Evolutionary conservation across 495 filamentous ascomycete species (phyloP).

Genomic region (Aspergillus indologenus): DNA sequence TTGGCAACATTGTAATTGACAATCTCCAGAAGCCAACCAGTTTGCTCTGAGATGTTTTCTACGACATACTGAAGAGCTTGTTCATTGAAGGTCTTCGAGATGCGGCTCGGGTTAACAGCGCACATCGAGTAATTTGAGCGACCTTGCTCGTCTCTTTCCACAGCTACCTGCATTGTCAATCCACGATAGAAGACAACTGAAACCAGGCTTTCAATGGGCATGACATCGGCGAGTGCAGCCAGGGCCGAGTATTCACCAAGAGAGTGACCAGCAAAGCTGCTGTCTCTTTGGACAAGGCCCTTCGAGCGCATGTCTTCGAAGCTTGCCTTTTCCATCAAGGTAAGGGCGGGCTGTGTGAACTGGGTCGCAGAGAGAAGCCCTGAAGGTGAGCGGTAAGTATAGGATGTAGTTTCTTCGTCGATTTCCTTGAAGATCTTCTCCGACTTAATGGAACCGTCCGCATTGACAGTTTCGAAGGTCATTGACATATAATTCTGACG

Average conservation of each 20-base stretch:
- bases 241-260: slow-evolving; percentile 98
- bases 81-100: slow-evolving; percentile 97
- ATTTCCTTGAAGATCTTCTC: slow-evolving; percentile 99
- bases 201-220: slow-evolving; percentile 97
- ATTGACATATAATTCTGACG: slow-evolving; percentile 99
- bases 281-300: slow-evolving; percentile 92
- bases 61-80: slow-evolving; percentile 93
- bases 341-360: slow-evolving; percentile 96
- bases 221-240: slow-evolving; percentile 94
- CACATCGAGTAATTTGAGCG: slow-evolving; percentile 99
- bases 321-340: slow-evolving; percentile 98
- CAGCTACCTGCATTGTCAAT: slow-evolving; percentile 98
- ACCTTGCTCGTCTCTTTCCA: slow-evolving; percentile 89
- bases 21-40: slow-evolving; percentile 93
- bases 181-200: slow-evolving; percentile 99
- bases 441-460: slow-evolving; percentile 89
- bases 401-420: slow-evolving; percentile 83
- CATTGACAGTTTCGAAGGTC: slow-evolving; percentile 94
- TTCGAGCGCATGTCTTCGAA: slow-evolving; percentile 99
- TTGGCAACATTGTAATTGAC: slow-evolving; percentile 99
- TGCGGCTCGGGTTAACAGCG: slow-evolving; percentile 94
- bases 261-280: slow-evolving; percentile 96
- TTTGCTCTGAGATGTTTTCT: slow-evolving; percentile 85
- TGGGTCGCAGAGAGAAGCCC: slow-evolving; percentile 96
- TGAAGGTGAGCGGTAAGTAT: slow-evolving; percentile 94